A percentile compares a stretch with the other conserved stretches of the same genome.
Evolutionary conservation across 23 red algal species (phyloP).

Genomic region (Gracilaria gracilis): DNA sequence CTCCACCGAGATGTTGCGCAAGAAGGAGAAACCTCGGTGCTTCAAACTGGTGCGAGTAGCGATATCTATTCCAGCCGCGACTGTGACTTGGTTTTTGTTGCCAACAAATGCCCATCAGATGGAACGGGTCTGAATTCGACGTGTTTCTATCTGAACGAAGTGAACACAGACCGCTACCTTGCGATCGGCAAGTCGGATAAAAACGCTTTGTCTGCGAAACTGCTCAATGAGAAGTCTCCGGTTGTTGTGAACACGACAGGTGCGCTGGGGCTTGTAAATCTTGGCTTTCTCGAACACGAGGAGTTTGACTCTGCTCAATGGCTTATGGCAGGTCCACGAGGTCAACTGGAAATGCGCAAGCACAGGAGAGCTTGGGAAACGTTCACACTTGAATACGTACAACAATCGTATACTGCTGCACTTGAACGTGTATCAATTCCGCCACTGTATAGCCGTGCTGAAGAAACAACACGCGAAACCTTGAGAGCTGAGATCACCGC

Average conservation of each 20-base stretch:
- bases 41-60: conserved; percentile 17
- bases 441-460: conserved; percentile 27
- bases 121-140: not conserved
- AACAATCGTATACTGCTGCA: conserved; percentile 56
- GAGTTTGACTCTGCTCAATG: conserved; percentile 6
- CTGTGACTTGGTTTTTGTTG: not conserved
- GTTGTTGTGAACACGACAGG: not conserved
- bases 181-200: not conserved
- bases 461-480: conserved; percentile 15
- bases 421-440: conserved; percentile 34
- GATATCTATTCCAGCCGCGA: conserved; percentile 6
- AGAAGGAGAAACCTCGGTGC: not conserved
- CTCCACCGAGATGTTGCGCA: conserved; percentile 6
- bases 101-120: not conserved
- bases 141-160: conserved; percentile 15
- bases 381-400: conserved; percentile 61
- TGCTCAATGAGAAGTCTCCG: not conserved
- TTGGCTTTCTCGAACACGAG: conserved; percentile 12
- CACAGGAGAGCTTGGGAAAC: conserved; percentile 59
- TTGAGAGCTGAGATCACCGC: conserved; percentile 40
- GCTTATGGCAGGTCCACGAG: conserved; percentile 77
- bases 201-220: not conserved
- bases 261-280: conserved; percentile 10
- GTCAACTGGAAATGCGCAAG: conserved; percentile 62
- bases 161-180: conserved; percentile 1